Evolutionary conservation across 2,329 filamentous ascomycete species (phyloP), one percentile per base, ranked within the genome.

Genomic region (Phaeosphaeria sp.): DNA sequence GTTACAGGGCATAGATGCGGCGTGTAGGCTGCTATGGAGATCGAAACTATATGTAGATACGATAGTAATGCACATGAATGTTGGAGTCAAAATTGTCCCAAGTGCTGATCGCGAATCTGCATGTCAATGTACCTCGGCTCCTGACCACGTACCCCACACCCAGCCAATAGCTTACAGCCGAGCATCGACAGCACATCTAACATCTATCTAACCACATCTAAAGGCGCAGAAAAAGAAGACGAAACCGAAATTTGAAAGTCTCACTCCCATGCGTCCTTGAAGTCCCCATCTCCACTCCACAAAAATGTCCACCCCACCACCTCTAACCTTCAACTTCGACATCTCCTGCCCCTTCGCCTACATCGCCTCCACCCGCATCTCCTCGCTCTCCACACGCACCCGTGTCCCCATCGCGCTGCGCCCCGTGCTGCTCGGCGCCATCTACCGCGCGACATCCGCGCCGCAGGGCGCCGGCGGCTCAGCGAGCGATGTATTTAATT

Each of bases 271-370:
- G n/a, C n/a, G n/a, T n/a, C n/a, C n/a, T 36, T 36, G 30, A 8
- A 5, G 13, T 17, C 39, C 13, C 39, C 42, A 21, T 11, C 42
- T n/a, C n/a, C 40, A 20, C 15, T 20, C 40, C 42, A 6, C 17
- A 13, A 44, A 13, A 44, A 44, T 44, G 42, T 44, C 42, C 6
- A 2, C 42, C 42, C 18, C 42, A 2, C 21, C 42, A 20, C 42
- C 42, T 18, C 42, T 44, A 44, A 44, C 18, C n/a, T 74, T 73
- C 57, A 66, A 69, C 59, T 73, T 73, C 59, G 71, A 74, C 55
- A 76, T 77, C 25, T 76, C 74, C 8, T 77, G 74, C 46, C 74
- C 74, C 6, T 76, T 75, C 50, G 74, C 74, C n/a, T 77, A 77
- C 61, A 77, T 77, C 51, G 74, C 74, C 11, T 75, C 71, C 7